Conservation (phyloP, 192 early-diverging fungal genomes). For the Backusella mclennaniae region DNA sequence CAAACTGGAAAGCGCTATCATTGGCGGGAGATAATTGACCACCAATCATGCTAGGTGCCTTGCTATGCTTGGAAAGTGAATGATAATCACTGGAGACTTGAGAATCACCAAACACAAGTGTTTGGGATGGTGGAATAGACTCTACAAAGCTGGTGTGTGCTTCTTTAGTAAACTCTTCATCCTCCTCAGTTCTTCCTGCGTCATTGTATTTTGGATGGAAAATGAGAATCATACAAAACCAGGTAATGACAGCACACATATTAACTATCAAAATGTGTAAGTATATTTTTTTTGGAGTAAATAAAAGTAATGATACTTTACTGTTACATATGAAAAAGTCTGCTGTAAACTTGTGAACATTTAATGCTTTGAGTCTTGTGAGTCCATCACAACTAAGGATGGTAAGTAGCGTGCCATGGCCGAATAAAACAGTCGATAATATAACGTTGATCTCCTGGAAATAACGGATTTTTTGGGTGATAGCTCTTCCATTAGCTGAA, state of each 20-base stretch:
- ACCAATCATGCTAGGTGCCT: not conserved
- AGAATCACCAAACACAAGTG: not conserved
- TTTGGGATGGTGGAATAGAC: not conserved
- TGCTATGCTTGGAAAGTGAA: not conserved
- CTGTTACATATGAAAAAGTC: slow-evolving; percentile 37
- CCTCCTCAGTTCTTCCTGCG: not conserved
- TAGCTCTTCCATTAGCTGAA: slow-evolving; percentile 13
- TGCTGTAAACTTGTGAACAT: slow-evolving; percentile 30
- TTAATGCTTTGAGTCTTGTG: slow-evolving; percentile 20
- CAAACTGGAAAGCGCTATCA: slow-evolving; percentile 1
- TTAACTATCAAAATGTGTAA: not conserved
- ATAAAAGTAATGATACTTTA: slow-evolving; percentile 9
- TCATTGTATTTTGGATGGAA: not conserved
- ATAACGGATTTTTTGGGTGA: slow-evolving; percentile 22
- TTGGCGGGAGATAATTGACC: not conserved
- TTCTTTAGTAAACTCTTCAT: not conserved
- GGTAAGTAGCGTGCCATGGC: slow-evolving; percentile 21
- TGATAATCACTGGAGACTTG: not conserved
- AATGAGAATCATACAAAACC: slow-evolving; percentile 4
- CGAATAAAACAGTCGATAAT: slow-evolving; percentile 16
- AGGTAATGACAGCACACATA: slow-evolving; percentile 6
- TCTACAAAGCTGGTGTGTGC: not conserved
- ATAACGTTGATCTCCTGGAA: slow-evolving; percentile 35
- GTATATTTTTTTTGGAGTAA: not conserved
- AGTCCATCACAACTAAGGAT: slow-evolving; percentile 37